A percentile compares a stretch with the other conserved stretches of the same genome.
These are phyloP conservation scores for Kitagawia praeruptora DNA, from an alignment of 129 eudicot species.

Conservation along the genomic window DNA sequence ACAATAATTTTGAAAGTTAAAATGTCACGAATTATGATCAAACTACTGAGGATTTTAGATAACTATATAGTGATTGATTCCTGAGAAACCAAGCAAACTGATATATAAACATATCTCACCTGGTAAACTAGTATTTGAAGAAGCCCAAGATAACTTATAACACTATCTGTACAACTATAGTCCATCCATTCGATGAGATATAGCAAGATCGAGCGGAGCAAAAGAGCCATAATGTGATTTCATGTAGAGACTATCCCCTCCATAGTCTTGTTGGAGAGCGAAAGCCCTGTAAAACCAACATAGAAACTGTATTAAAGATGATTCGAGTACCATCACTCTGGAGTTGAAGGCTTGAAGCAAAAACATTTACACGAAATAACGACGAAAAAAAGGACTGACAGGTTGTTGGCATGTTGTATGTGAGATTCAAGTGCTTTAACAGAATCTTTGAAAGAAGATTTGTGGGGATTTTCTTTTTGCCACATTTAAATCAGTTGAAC, in stretches of 20 bases:
- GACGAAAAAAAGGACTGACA: constrained; percentile 20
- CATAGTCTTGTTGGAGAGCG: constrained; percentile 37
- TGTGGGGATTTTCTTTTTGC: too few relatives aligned
- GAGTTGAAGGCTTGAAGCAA: not conserved
- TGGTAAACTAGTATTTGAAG: constrained; percentile 52
- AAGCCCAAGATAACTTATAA: constrained; percentile 47
- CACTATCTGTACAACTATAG: too few relatives aligned
- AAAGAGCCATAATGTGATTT: constrained; percentile 44
- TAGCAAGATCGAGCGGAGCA: constrained; percentile 44
- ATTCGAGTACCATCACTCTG: not conserved
- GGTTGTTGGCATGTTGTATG: constrained; percentile 48
- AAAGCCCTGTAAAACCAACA: constrained; percentile 39
- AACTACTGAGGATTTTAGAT: not conserved
- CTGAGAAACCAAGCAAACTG: not conserved
- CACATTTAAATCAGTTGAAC: constrained; percentile 33
- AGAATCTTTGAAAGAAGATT: constrained; percentile 43
- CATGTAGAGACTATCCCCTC: constrained; percentile 43
- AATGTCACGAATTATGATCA: not conserved
- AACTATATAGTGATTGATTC: not conserved
- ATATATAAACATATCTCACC: constrained; percentile 16
- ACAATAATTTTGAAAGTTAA: not conserved
- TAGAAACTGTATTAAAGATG: not conserved
- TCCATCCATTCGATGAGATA: constrained; percentile 58
- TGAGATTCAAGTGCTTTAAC: constrained; percentile 49
- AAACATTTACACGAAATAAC: not conserved